Base-by-base conservation (phyloP, 768 basidiomycete genomes). In the Coprinopsis sp. region DNA sequence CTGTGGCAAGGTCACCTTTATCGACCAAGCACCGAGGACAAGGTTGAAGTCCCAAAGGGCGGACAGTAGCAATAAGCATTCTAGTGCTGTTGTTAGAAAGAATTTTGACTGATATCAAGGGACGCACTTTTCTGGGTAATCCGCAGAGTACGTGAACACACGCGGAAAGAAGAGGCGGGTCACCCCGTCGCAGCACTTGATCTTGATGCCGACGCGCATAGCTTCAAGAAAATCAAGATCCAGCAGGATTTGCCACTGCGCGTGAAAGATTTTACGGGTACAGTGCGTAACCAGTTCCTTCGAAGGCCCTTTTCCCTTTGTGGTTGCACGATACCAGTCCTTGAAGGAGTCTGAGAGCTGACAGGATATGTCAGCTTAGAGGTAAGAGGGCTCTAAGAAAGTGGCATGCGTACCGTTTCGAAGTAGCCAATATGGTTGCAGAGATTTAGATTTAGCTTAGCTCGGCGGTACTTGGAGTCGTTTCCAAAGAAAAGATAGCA, bases 161-260 rank as follows among this genome's bases (percentile, higher is more conserved):
- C 30, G 8, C 10, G n/a, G 8, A 31, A 8, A 31, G n/a, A 31
- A 31, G 30, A 8, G 30, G 10, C 30, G 8, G 8, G n/a, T 79
- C 84, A 46, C 79, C 82, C 48, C 83, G 87, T 46, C 70, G 77
- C 1, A 75, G n/a, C n/a, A n/a, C n/a, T n/a, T n/a, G n/a, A n/a
- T n/a, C n/a, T n/a, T n/a, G n/a, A n/a, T n/a, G n/a, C n/a, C n/a
- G n/a, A n/a, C n/a, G n/a, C 18, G 34, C 11, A 11, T 11, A 10
- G 34, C 34, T 18, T 18, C 34, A 37, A 37, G 10, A 19, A 37
- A 18, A 7, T 37, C 34, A 7, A 11, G 7, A 18, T 37, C 34
- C 7, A 37, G 34, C 11, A 37, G 34, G 10, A 37, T 10, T 10
- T 18, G 11, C 34, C 34, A 37, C 18, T 37, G 34, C 10, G 8